These are phyloP conservation scores for Clitopilus passeckerianus DNA, from an alignment of 768 basidiomycete genomes.

Conservation along the genomic window DNA sequence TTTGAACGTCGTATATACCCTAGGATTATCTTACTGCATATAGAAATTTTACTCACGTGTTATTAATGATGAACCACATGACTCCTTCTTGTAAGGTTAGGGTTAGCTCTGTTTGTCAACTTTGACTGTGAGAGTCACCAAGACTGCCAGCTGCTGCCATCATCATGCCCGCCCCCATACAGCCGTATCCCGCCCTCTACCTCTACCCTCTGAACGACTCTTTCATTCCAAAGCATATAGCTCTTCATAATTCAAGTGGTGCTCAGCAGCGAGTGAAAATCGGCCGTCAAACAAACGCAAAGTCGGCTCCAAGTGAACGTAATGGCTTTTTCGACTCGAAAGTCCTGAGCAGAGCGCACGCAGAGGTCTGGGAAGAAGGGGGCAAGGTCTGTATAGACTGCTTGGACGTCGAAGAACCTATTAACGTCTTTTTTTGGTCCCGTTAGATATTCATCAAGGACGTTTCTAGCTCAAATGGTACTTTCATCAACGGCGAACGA, in stretches of 20 bases:
- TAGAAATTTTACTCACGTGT: conserved; percentile 1
- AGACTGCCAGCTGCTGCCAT: conserved; percentile 14
- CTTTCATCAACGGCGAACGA: conserved; percentile 95
- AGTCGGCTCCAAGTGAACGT: conserved; percentile 84
- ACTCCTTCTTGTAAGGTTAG: neutral
- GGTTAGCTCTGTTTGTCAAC: neutral
- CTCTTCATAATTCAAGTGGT: conserved; percentile 36
- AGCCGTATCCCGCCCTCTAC: conserved; percentile 42
- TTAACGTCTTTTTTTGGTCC: conserved; percentile 7
- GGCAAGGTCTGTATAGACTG: conserved; percentile 58
- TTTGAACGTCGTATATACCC: neutral
- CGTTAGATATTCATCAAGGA: conserved; percentile 94
- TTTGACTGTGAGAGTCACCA: neutral
- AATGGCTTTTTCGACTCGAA: conserved; percentile 97
- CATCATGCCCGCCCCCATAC: conserved; percentile 4
- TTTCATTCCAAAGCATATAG: conserved; percentile 89
- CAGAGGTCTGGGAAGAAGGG: conserved; percentile 93
- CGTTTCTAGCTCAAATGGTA: conserved; percentile 96
- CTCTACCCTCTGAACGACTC: conserved; percentile 91
- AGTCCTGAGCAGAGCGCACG: conserved; percentile 85
- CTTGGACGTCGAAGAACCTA: neutral
- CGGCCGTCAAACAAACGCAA: conserved; percentile 90
- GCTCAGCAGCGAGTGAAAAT: conserved; percentile 71
- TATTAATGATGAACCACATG: neutral
- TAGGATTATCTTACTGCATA: neutral